Evolutionary conservation across 257 asterid genomes (phyloP).

Genomic region (Nyctanthes arbortristis): DNA sequence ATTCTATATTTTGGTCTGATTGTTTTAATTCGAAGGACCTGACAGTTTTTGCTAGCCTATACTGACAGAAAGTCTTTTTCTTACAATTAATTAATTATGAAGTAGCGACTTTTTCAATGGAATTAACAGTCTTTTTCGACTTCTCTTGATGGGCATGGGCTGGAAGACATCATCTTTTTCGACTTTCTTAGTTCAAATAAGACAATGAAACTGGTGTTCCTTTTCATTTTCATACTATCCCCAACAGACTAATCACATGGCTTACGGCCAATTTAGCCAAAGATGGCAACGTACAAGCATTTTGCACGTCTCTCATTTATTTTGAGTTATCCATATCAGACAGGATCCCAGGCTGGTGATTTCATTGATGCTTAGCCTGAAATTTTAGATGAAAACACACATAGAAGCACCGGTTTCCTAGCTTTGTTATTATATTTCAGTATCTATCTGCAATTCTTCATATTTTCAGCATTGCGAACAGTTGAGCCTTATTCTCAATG

Average conservation of each 20-base stretch:
- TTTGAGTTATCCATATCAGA: not conserved
- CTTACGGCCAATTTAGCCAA: no score
- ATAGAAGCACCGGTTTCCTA: no score
- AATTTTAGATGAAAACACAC: not conserved
- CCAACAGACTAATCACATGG: not conserved
- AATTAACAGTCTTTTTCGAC: not conserved
- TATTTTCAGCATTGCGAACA: no score
- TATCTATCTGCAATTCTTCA: no score
- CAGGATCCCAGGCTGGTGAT: not conserved
- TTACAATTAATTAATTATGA: not conserved
- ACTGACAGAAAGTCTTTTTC: not conserved
- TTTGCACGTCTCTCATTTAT: not conserved
- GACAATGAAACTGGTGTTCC: not conserved
- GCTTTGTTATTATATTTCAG: no score
- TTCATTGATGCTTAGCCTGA: not conserved
- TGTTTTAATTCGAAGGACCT: not conserved
- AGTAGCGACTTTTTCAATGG: not conserved
- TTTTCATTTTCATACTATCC: not conserved
- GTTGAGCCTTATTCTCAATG: not conserved
- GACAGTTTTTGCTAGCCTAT: not conserved
- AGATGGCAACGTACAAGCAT: not conserved
- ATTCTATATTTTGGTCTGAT: not conserved
- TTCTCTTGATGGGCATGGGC: not conserved
- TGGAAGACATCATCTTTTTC: not conserved
- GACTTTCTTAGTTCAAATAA: not conserved